These are phyloP conservation scores for Penicillium angulare DNA, from an alignment of 495 filamentous ascomycete species.

Conservation along the genomic window DNA sequence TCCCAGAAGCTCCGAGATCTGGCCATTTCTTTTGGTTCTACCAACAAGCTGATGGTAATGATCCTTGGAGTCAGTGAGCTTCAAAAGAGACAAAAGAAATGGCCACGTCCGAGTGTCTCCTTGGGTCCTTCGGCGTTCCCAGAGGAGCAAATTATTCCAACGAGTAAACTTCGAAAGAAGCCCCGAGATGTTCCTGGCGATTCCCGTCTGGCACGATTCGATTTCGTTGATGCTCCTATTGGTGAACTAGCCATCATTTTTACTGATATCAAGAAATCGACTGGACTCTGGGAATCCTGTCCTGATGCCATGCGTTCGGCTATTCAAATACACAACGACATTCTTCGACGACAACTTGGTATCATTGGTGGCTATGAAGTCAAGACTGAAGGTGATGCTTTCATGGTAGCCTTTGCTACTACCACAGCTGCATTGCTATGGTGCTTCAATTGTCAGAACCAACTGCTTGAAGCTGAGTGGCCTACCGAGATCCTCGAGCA, in stretches of 20 bases:
- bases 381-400: constrained; percentile 99
- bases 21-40: constrained; percentile 91
- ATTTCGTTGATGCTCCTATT: constrained; percentile 85
- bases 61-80: constrained; percentile 89
- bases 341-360: constrained; percentile 89
- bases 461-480: constrained; percentile 86
- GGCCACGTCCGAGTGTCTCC: constrained; percentile 74
- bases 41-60: constrained; percentile 97
- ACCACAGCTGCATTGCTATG: constrained; percentile 90
- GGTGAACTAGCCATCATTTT: constrained; percentile 93
- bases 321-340: constrained; percentile 93
- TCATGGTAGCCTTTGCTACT: constrained; percentile 98
- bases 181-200: constrained; percentile 69
- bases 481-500: constrained; percentile 88
- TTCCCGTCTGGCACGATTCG: constrained; percentile 78
- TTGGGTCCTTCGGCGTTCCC: constrained; percentile 67
- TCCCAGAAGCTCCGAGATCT: constrained; percentile 93
- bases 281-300: constrained; percentile 93
- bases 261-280: constrained; percentile 99
- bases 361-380: constrained; percentile 97
- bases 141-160: constrained; percentile 66
- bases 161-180: constrained; percentile 61
- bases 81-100: constrained; percentile 73
- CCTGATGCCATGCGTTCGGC: constrained; percentile 92
- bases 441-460: constrained; percentile 90